Conservation (phyloP, 2,329 filamentous ascomycete genomes). For the Diplodia mutila region DNA sequence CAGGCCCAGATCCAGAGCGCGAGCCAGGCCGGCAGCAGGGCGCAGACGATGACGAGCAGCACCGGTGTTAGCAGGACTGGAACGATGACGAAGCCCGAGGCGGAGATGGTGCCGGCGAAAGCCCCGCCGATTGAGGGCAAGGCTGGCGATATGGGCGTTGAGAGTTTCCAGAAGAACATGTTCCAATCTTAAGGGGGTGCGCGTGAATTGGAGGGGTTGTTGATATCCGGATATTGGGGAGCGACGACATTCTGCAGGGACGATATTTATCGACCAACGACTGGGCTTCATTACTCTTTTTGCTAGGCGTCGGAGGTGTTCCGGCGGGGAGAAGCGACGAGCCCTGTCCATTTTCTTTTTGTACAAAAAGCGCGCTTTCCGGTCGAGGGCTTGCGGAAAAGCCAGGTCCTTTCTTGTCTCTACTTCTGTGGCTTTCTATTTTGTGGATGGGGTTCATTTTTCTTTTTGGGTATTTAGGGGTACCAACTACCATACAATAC, state of each 20-base stretch:
- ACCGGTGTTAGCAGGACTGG: slow-evolving; percentile 45
- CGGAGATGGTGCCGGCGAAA: slow-evolving; percentile 45
- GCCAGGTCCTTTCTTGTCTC: not conserved
- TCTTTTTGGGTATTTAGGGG: not conserved
- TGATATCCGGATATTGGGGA: not conserved
- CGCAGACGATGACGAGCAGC: slow-evolving; percentile 57
- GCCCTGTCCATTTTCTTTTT: not conserved
- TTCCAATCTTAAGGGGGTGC: slow-evolving; percentile 57
- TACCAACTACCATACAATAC: not conserved
- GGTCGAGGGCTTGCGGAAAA: not conserved
- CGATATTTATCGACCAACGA: not conserved
- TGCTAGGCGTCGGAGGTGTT: slow-evolving; percentile 21
- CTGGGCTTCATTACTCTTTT: not conserved
- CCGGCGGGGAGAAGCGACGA: slow-evolving; percentile 3
- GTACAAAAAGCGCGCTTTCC: slow-evolving; percentile 9
- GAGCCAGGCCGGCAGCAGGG: slow-evolving; percentile 50
- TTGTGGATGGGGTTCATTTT: not conserved
- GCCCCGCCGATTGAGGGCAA: slow-evolving; percentile 59
- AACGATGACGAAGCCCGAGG: slow-evolving; percentile 42
- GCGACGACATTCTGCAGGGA: not conserved
- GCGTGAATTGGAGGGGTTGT: not conserved
- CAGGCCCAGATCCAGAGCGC: slow-evolving; percentile 50
- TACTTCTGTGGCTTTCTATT: not conserved
- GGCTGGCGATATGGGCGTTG: slow-evolving; percentile 65
- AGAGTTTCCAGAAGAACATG: slow-evolving; percentile 72